Percentiles rank a stretch among this genome's conserved stretches.
These are phyloP conservation scores for Microcos paniculata DNA, from an alignment of 345 rosid genomes.

Conservation along the genomic window DNA sequence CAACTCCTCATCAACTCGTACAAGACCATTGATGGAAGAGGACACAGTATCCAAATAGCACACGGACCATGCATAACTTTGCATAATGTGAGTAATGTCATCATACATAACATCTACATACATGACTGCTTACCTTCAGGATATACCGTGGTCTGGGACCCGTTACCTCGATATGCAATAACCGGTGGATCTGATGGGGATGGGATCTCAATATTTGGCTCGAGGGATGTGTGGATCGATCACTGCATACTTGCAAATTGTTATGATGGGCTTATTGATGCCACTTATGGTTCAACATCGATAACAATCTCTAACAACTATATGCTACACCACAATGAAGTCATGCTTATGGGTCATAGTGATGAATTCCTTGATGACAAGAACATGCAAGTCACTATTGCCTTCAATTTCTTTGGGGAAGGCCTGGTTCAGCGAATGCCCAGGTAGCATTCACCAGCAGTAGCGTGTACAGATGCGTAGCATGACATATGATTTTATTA, in stretches of 20 bases:
- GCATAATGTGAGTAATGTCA: constrained; percentile 51
- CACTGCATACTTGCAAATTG: constrained; percentile 64
- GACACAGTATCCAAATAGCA: constrained; percentile 49
- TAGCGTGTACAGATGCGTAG: background rate
- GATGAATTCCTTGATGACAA: constrained; percentile 53
- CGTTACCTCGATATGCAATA: constrained; percentile 25
- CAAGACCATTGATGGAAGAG: constrained; percentile 76
- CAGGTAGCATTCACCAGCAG: constrained; percentile 31
- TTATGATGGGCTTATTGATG: constrained; percentile 65
- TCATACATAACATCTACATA: constrained; percentile 58
- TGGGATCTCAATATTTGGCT: constrained; percentile 55
- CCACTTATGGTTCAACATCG: constrained; percentile 52
- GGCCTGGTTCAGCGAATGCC: constrained; percentile 75
- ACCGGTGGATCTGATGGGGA: constrained; percentile 63
- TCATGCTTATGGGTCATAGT: constrained; percentile 74
- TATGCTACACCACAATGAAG: constrained; percentile 65
- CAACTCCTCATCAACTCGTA: constrained; percentile 50
- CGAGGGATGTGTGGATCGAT: constrained; percentile 63
- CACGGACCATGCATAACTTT: constrained; percentile 61
- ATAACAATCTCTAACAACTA: constrained; percentile 67
- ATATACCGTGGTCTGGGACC: constrained; percentile 25
- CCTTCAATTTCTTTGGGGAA: constrained; percentile 68
- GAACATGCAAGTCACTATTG: constrained; percentile 64
- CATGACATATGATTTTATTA: background rate
- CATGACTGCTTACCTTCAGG: constrained; percentile 54